Evolutionary conservation across 2,329 filamentous ascomycete genomes (phyloP).

Genomic region (Plectosphaerella cucumerina): DNA sequence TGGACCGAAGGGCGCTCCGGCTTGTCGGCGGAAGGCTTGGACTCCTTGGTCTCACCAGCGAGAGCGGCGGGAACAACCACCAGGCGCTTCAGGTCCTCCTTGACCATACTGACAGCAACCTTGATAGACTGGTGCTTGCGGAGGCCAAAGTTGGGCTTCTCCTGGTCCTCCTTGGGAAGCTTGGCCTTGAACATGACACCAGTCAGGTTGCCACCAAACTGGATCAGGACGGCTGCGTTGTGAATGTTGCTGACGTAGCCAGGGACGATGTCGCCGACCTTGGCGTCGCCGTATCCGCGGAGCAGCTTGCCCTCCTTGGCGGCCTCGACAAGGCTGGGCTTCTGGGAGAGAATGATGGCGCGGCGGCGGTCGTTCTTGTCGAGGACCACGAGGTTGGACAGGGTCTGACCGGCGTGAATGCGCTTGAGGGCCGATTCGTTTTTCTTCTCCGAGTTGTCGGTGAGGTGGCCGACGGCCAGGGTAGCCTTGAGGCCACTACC

Average conservation of each 20-base stretch:
- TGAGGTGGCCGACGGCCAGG: constrained; percentile 72
- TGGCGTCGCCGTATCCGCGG: constrained; percentile 66
- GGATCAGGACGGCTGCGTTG: constrained; percentile 76
- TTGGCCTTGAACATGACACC: constrained; percentile 78
- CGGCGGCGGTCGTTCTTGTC: constrained; percentile 77
- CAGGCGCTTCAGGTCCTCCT: constrained; percentile 67
- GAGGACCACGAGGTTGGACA: constrained; percentile 80
- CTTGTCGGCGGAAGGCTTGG: constrained; percentile 30
- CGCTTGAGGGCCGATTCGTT: constrained; percentile 73
- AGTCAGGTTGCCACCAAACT: constrained; percentile 74
- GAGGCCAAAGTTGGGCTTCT: constrained; percentile 72
- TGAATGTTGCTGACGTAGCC: constrained; percentile 88
- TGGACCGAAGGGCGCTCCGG: constrained; percentile 41
- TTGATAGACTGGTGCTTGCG: constrained; percentile 71
- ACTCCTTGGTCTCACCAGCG: constrained; percentile 35
- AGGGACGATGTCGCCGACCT: constrained; percentile 62
- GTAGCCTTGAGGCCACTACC: constrained; percentile 73
- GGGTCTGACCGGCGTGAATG: constrained; percentile 76
- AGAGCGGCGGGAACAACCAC: constrained; percentile 39
- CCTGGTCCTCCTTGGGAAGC: constrained; percentile 65
- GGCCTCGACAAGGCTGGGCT: constrained; percentile 75
- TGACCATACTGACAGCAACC: constrained; percentile 68
- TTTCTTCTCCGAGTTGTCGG: constrained; percentile 79
- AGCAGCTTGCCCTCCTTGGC: constrained; percentile 69
- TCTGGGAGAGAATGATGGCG: constrained; percentile 73